These are phyloP conservation scores for Naganishia antarctica DNA, from an alignment of 768 basidiomycete genomes.

Conservation along the genomic window DNA sequence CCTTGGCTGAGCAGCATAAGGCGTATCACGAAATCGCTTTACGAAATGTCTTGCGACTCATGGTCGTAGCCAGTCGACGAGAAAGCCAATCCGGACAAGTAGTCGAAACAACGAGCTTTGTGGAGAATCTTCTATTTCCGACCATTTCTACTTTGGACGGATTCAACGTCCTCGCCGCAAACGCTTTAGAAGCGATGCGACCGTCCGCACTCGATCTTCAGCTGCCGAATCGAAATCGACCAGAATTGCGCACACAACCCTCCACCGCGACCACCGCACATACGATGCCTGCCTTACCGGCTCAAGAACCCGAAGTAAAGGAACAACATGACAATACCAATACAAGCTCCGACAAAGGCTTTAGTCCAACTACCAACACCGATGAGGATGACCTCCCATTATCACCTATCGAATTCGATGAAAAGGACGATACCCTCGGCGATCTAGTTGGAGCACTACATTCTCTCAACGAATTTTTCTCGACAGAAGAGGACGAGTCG, in stretches of 20 bases:
- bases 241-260: background rate
- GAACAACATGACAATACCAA: background rate
- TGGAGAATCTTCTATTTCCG: slow-evolving; percentile 4
- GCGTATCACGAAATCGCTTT: slow-evolving; percentile 16
- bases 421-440: slow-evolving; percentile 52
- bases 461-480: slow-evolving; percentile 50
- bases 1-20: background rate
- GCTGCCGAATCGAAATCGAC: background rate
- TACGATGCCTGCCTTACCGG: background rate
- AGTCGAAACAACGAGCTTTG: background rate
- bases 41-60: slow-evolving; percentile 11
- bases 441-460: slow-evolving; percentile 56
- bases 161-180: slow-evolving; percentile 1
- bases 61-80: background rate
- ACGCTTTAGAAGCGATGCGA: slow-evolving; percentile 12
- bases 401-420: slow-evolving; percentile 4
- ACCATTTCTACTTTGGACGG: slow-evolving; percentile 12
- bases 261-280: background rate
- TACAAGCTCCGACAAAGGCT: background rate
- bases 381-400: slow-evolving; percentile 1
- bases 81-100: background rate
- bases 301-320: background rate
- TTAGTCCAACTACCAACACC: background rate
- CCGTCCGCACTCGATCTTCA: slow-evolving; percentile 11
- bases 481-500: slow-evolving; percentile 37